A percentile compares a stretch with the other conserved stretches of the same genome.
Evolutionary conservation across 2,329 filamentous ascomycete genomes (phyloP).

Genomic region (Beauveria bassiana): DNA sequence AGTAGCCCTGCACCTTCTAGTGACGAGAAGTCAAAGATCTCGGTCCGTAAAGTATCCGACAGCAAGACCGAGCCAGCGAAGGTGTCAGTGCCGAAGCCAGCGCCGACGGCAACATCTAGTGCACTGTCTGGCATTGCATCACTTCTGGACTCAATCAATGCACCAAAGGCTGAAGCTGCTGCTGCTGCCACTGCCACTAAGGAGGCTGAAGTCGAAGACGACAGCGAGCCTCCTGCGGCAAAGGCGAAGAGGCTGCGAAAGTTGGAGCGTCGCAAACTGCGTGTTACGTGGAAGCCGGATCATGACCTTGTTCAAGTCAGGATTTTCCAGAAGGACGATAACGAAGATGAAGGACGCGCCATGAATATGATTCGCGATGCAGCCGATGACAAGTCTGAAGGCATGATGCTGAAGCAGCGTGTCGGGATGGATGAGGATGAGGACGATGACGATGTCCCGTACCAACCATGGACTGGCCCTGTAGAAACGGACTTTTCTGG

Average conservation of each 20-base stretch:
- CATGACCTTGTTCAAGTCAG: slow-evolving; percentile 58
- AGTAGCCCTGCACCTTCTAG: slow-evolving; percentile 20
- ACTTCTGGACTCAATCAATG: slow-evolving; percentile 43
- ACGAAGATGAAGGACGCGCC: slow-evolving; percentile 61
- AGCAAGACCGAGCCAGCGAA: slow-evolving; percentile 20
- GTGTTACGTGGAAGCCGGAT: slow-evolving; percentile 64
- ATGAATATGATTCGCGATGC: slow-evolving; percentile 64
- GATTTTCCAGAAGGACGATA: slow-evolving; percentile 63
- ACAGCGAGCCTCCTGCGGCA: slow-evolving; percentile 60
- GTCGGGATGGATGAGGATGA: slow-evolving; percentile 42
- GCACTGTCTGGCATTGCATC: slow-evolving; percentile 44
- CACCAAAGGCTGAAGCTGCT: slow-evolving; percentile 29
- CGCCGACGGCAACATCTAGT: slow-evolving; percentile 24
- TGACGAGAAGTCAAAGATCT: slow-evolving; percentile 25
- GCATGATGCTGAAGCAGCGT: slow-evolving; percentile 58
- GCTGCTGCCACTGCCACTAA: slow-evolving; percentile 37
- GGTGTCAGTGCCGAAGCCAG: slow-evolving; percentile 20
- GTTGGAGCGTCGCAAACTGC: slow-evolving; percentile 60
- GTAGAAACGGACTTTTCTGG: slow-evolving; percentile 37
- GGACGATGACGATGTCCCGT: slow-evolving; percentile 49
- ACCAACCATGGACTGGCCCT: slow-evolving; percentile 46
- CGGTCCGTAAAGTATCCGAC: slow-evolving; percentile 1
- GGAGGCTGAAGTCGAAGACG: slow-evolving; percentile 39
- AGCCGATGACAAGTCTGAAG: slow-evolving; percentile 64
- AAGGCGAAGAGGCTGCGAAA: slow-evolving; percentile 62